Conservation (phyloP, 495 filamentous ascomycete genomes). For the Aspergillus haitiensis region DNA sequence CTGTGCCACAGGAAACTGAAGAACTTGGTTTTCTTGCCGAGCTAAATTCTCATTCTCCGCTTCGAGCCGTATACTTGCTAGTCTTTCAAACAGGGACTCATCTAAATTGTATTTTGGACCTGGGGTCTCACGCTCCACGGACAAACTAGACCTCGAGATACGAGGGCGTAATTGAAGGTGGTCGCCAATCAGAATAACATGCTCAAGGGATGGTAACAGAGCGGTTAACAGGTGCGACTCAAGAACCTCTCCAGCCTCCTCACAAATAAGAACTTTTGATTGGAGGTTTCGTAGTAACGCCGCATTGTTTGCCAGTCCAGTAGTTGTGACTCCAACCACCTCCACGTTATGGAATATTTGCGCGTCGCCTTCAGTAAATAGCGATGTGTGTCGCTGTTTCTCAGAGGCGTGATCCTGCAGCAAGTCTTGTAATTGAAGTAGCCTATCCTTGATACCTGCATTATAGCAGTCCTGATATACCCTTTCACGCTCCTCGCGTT, state of each 20-base stretch:
- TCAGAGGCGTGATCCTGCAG: background rate
- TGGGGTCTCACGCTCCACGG: background rate
- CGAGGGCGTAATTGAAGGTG: slow-evolving; percentile 9
- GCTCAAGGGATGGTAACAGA: slow-evolving; percentile 5
- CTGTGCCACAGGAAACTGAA: slow-evolving; percentile 55
- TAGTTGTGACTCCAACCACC: slow-evolving; percentile 39
- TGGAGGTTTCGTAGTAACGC: slow-evolving; percentile 20
- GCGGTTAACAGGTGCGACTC: slow-evolving; percentile 11
- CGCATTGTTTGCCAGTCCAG: slow-evolving; percentile 32
- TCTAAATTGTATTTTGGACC: slow-evolving; percentile 6
- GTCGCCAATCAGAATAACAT: slow-evolving; percentile 11
- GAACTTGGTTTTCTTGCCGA: slow-evolving; percentile 48
- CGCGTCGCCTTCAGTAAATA: background rate
- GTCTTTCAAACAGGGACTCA: slow-evolving; percentile 12
- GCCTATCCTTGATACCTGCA: no score
- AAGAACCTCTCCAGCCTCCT: slow-evolving; percentile 10
- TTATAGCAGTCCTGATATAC: slow-evolving; percentile 13
- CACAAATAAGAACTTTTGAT: slow-evolving; percentile 10
- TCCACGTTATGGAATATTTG: slow-evolving; percentile 11
- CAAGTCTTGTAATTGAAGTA: background rate
- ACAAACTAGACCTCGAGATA: background rate
- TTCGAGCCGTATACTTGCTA: background rate
- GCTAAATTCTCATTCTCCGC: no score
- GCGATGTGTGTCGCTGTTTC: background rate
- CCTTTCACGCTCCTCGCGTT: slow-evolving; percentile 23